phyloP scores from a whole-genome alignment of 768 basidiomycete species.

The Cystofilobasidium macerans region DNA sequence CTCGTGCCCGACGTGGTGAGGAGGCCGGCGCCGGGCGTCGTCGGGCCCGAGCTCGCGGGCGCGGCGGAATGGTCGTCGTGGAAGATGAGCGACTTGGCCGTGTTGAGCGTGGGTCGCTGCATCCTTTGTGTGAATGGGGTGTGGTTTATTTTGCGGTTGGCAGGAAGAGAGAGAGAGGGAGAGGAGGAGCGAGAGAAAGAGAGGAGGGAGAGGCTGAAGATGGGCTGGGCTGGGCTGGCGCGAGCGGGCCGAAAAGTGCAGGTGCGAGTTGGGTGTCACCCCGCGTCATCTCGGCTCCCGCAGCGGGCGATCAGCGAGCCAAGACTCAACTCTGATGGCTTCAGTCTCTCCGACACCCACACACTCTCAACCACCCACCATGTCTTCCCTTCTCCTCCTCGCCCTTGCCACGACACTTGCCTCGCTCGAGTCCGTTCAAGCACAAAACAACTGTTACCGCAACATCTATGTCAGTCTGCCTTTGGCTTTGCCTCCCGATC shows the following conservation, averaged over 20 bases:
- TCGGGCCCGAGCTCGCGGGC: conserved; percentile 27
- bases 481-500: not conserved
- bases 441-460: not conserved
- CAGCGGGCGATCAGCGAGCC: no score
- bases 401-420: not conserved
- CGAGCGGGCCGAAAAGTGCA: no score
- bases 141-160: not conserved
- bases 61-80: conserved; percentile 31
- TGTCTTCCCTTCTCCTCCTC: not conserved
- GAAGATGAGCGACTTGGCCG: conserved; percentile 37
- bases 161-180: not conserved
- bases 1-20: conserved; percentile 6
- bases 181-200: not conserved
- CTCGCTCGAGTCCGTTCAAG: not conserved
- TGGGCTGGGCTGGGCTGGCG: no score
- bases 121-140: not conserved
- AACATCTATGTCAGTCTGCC: not conserved
- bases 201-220: not conserved
- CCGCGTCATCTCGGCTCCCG: no score
- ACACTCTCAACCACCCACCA: not conserved
- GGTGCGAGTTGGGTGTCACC: no score
- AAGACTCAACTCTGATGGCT: no score
- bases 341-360: not conserved
- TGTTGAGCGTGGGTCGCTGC: conserved; percentile 30
- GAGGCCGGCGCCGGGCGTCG: conserved; percentile 26